These are phyloP conservation scores for Corynespora cassiicola DNA, from an alignment of 2,329 filamentous ascomycete species.

Conservation along the genomic window DNA sequence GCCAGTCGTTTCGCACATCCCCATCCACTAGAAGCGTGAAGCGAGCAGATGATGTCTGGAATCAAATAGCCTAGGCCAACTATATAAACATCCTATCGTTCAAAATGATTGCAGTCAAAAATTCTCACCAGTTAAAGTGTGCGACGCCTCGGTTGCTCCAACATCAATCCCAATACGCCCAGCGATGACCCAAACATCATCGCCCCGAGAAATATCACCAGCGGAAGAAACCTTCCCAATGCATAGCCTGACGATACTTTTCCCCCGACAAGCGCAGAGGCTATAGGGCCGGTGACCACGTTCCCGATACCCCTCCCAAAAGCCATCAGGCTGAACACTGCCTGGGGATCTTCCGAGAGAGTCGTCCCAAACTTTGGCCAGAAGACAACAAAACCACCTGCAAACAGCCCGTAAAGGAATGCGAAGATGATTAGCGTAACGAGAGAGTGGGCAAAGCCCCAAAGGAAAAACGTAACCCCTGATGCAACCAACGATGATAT, in stretches of 20 bases:
- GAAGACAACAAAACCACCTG: constrained; percentile 43
- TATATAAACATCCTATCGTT: no score
- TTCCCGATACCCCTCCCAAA: constrained; percentile 56
- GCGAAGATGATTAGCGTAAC: constrained; percentile 44
- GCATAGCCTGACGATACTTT: constrained; percentile 9
- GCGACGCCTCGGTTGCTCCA: no score
- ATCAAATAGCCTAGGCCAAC: no score
- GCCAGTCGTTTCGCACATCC: no score
- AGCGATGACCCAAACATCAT: no score
- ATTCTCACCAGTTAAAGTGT: no score
- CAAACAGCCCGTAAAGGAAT: constrained; percentile 49
- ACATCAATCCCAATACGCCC: no score
- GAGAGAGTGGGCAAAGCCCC: constrained; percentile 48
- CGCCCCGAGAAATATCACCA: no score
- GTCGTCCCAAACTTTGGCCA: constrained; percentile 51
- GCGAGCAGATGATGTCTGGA: no score
- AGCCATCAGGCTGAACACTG: constrained; percentile 53
- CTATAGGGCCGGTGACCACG: constrained; percentile 54
- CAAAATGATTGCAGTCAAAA: no score
- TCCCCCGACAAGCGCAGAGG: constrained; percentile 5
- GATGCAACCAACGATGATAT: constrained; percentile 36
- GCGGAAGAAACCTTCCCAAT: no score
- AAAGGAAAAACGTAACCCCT: constrained; percentile 45
- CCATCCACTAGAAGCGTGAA: no score
- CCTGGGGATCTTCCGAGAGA: constrained; percentile 42